Conservation (phyloP, 768 basidiomycete species). For the Lentinula aciculospora region DNA sequence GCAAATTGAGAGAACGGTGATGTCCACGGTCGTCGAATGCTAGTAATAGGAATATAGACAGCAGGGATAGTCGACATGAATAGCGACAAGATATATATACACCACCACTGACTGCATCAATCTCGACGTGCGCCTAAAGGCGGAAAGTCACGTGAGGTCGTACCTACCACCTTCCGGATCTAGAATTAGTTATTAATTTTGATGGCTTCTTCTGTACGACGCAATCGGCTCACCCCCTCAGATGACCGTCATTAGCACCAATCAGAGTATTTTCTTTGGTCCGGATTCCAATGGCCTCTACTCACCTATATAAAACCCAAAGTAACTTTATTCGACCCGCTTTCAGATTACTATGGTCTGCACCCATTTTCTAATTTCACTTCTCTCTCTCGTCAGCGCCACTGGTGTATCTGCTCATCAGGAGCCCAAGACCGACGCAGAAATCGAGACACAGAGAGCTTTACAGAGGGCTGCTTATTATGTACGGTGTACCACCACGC, state of each 20-base stretch:
- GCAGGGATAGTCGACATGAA: too few relatives aligned
- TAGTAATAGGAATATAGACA: too few relatives aligned
- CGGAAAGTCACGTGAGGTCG: not conserved
- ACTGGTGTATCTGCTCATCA: constrained; percentile 27
- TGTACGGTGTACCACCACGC: constrained; percentile 22
- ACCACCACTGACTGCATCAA: too few relatives aligned
- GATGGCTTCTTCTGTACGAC: constrained; percentile 1
- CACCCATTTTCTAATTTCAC: not conserved
- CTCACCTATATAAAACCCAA: not conserved
- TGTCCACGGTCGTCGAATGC: too few relatives aligned
- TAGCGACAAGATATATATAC: too few relatives aligned
- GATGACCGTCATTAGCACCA: not conserved
- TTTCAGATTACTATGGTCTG: not conserved
- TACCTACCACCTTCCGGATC: not conserved
- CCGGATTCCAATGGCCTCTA: not conserved
- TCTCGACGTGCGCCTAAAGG: too few relatives aligned
- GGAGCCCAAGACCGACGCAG: constrained; percentile 36
- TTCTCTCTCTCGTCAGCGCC: not conserved
- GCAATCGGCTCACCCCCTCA: not conserved
- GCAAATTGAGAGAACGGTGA: too few relatives aligned
- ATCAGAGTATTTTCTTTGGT: not conserved
- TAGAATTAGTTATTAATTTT: not conserved
- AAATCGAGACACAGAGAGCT: constrained; percentile 41
- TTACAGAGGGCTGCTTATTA: constrained; percentile 50
- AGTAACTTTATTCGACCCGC: not conserved